Conservation (phyloP, 1,139 yeast genomes). For the Saccharomyces hybrid region DNA sequence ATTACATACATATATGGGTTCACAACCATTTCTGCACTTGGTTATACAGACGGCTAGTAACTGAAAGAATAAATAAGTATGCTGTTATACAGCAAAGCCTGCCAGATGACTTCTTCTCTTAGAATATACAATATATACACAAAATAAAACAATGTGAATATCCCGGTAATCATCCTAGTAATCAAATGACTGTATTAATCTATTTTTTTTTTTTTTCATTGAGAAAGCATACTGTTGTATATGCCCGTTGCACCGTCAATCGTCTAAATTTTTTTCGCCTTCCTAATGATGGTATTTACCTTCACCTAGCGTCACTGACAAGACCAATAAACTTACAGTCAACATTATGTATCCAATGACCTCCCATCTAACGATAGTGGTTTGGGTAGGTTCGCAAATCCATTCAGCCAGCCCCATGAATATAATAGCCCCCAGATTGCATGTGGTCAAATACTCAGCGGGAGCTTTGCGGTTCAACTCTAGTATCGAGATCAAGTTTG, state of each 20-base stretch:
- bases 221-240: not conserved
- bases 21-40: not conserved
- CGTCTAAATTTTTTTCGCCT: not conserved
- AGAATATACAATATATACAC: not conserved
- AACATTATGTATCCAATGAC: constrained; percentile 26
- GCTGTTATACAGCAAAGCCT: not conserved
- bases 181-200: not conserved
- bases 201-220: not conserved
- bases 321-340: constrained; percentile 20
- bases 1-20: not conserved
- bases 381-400: constrained; percentile 25
- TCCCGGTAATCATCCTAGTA: not conserved
- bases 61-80: no score
- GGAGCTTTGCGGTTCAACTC: constrained; percentile 18
- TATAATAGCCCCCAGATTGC: constrained; percentile 23
- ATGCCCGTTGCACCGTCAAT: not conserved
- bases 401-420: constrained; percentile 28
- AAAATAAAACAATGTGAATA: not conserved
- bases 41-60: not conserved
- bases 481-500: constrained; percentile 18
- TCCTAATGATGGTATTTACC: constrained; percentile 2
- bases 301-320: constrained; percentile 14
- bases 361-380: constrained; percentile 29
- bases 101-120: not conserved
- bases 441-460: constrained; percentile 25